Evolutionary conservation across 768 basidiomycete species (phyloP).

Genomic region (Gymnopilus junonius): DNA sequence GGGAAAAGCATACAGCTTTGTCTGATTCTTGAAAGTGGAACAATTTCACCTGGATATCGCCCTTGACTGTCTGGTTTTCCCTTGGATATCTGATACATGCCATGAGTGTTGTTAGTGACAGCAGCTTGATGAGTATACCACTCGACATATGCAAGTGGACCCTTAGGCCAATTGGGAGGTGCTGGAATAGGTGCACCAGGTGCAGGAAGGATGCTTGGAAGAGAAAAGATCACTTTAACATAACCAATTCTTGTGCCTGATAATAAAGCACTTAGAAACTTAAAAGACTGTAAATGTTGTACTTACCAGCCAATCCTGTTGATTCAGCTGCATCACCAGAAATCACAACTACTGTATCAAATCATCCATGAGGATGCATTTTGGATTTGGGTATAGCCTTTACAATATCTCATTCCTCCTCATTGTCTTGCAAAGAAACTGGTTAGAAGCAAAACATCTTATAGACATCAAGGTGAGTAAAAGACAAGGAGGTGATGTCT

Average conservation of each 20-base stretch:
- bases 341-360: constrained; percentile 28
- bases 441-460: constrained; percentile 26
- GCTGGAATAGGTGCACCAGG: constrained; percentile 1
- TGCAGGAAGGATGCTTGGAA: not conserved
- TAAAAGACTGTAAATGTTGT: too few relatives aligned
- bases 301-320: constrained; percentile 20
- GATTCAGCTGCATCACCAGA: constrained; percentile 16
- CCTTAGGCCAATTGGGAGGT: constrained; percentile 17
- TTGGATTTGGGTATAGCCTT: constrained; percentile 19
- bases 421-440: constrained; percentile 18
- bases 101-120: constrained; percentile 3
- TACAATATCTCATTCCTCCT: constrained; percentile 17
- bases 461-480: too few relatives aligned
- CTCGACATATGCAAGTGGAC: constrained; percentile 21
- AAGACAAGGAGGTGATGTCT: constrained; percentile 15
- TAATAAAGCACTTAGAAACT: not conserved
- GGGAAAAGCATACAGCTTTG: too few relatives aligned
- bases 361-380: constrained; percentile 11
- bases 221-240: constrained; percentile 30
- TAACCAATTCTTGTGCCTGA: constrained; percentile 24
- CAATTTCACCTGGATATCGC: constrained; percentile 18
- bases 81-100: not conserved
- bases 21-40: constrained; percentile 33
- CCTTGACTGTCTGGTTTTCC: not conserved
- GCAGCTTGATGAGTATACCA: constrained; percentile 12